These are phyloP conservation scores for Creolimax fragrantissima DNA, from an alignment of 78 protist species.

Conservation along the genomic window DNA sequence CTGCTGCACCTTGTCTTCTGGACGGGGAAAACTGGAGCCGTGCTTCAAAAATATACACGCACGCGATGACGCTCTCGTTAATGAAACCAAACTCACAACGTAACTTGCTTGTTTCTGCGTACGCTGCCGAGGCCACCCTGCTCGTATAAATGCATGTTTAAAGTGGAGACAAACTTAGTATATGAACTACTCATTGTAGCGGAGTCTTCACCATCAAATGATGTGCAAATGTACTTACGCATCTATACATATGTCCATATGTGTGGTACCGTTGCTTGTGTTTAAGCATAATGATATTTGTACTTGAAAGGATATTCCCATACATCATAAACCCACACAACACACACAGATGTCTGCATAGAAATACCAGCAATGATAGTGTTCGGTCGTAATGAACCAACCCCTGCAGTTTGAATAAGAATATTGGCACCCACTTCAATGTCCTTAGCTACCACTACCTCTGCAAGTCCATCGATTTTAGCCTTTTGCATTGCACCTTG, in stretches of 20 bases:
- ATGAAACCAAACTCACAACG: not conserved
- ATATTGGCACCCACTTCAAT: not conserved
- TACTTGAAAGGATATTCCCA: too few species aligned
- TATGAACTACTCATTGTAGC: not conserved
- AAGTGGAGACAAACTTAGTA: not conserved
- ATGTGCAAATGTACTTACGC: not conserved
- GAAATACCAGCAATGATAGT: conserved; percentile 25
- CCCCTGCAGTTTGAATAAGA: conserved; percentile 29
- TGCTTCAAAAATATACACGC: not conserved
- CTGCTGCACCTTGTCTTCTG: not conserved
- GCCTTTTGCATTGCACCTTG: not conserved
- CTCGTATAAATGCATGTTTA: not conserved
- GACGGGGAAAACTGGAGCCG: not conserved
- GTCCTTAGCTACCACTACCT: not conserved
- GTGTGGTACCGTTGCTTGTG: too few species aligned
- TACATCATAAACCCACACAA: too few species aligned
- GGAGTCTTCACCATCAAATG: too few species aligned
- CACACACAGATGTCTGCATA: too few species aligned
- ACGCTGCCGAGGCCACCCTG: not conserved
- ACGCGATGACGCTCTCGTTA: not conserved
- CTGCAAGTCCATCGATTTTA: conserved; percentile 4
- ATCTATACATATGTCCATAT: not conserved
- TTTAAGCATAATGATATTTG: too few species aligned
- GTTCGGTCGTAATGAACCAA: conserved; percentile 44
- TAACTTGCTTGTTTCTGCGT: not conserved